Base-by-base conservation (phyloP, 306 rosid species). In the Citrullus amarus region DNA sequence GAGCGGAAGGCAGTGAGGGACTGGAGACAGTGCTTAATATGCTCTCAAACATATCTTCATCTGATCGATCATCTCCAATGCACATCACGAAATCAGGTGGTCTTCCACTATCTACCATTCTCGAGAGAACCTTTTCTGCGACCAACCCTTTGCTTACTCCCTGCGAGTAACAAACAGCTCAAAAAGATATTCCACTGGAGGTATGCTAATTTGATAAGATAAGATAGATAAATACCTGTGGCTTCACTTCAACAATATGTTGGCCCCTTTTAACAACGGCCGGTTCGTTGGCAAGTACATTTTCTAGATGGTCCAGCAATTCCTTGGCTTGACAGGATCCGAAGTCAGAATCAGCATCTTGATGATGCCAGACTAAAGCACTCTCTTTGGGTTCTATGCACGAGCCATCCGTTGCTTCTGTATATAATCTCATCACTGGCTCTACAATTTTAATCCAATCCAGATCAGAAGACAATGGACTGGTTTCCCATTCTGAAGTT, bases 311-410 rank as follows among this genome's bases (percentile, higher is more conserved):
- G 53, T 79, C 55, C n/a, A 79, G 77, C 65, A 79, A 55, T 55
- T 79, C 81, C 76, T 79, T 79, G 1, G 77, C 81, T 79, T 79
- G 81, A 71, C 81, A 79, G 66, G 81, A 67, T 68, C 81, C 81
- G 32, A 79, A 79, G 67, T 79, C 81, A 12, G 81, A 68, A 79
- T 79, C 81, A 6, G 81, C 81, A 67, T 79, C 81, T 62, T 68
- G 75, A 38, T 79, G 81, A 43, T 79, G 81, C 81, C 81, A 79
- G 13, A 79, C 81, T 73, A 79, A 39, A 20, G 81, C 81, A 67
- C 81, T 79, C 55, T 79, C 81, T 79, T 79, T 79, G 2, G 30
- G n/a, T 62, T 79, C 81, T 67, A 79, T 79, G 81, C n/a, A 32
- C 8, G 81, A 79, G 41, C 81, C 81, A 67, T 79, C 81, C 4